Evolutionary conservation across 2,329 filamentous ascomycete species (phyloP), one percentile per base, ranked within the genome.

Genomic region (Pseudocercospora macadamiae): DNA sequence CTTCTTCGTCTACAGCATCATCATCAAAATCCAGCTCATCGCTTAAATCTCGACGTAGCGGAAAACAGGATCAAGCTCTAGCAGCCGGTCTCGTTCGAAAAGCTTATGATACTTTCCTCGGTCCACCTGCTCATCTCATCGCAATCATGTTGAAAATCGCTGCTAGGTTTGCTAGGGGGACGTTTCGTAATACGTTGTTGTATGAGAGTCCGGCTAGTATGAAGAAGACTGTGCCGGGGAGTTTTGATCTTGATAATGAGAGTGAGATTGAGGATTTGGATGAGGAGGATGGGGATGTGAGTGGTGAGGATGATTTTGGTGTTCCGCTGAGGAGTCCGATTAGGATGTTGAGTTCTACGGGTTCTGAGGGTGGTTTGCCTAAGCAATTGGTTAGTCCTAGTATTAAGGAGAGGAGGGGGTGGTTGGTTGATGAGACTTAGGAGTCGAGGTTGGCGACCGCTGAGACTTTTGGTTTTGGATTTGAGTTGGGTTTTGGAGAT

Each of bases 121-220:
- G 89, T 0, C 91, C 91, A n/a, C 91, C 93, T 0, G 84, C 88
- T 30, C 86, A 93, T 67, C 82, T 96, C 1, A 83, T 96, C 32
- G 81, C 85, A 23, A 79, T 96, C 37, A 92, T 96, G 81, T 82
- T 96, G 3, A 86, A 86, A 56, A 90, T 96, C 57, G 90, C 92
- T 0, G 87, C 89, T 0, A 86, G 85, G 62, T 91, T 96, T 62
- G 83, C 87, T 1, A 75, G 75, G 45, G 79, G 79, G 3, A 73
- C 73, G 4, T 72, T 75, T 21, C 66, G 67, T 2, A 55, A 52
- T 21, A 60, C 59, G 4, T 44, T 65, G 45, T 49, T 71, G 36
- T 70, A 68, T 55, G 66, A 66, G 62, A 72, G 57, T 54, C 71
- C 55, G 30, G 66, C 57, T 26, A 66, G 65, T 3, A 64, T 67